Evolutionary conservation across 2,329 filamentous ascomycete species (phyloP), one percentile per base, ranked within the genome.

Genomic region (Arthrobotrys iridis): DNA sequence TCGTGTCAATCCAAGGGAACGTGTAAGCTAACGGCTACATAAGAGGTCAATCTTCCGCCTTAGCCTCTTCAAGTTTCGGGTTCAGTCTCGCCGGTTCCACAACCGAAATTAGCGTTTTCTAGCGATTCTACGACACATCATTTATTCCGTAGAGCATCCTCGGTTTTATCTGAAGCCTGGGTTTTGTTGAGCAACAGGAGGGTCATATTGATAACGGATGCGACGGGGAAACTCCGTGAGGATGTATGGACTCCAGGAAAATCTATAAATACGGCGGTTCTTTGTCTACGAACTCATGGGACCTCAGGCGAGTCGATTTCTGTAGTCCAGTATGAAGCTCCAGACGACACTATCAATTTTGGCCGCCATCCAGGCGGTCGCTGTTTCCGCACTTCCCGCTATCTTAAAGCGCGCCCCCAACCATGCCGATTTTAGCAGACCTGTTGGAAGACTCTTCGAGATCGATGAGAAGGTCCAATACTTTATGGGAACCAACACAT

Each of bases 401-500:
- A 20, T 73, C 43, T 58, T 40, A 13, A 46, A 74, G 43, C 62
- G 70, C 18, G 70, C 70, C 30, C 70, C 70, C 35, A 74, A 74
- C 45, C 70, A 74, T 67, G 70, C 60, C 5, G 52, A 11, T 26
- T 74, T 74, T 28, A 28, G 33, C 22, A 55, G 40, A n/a, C 50
- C 43, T 2, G 52, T 46, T 33, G 70, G 70, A 33, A 66, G 70
- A 55, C 52, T 74, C 22, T 74, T 74, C 28, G 62, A 74, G 26
- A 74, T 74, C 22, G 70, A 74, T 37, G 70, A 67, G 35, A 74
- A 74, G 46, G 62, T 62, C 35, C 70, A 74, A 48, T 77, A 77
- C 52, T 78, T 73, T 24, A 63, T 77, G 55, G 75, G 75, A 35
- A 77, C 74, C 0, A 77, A 77, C 57, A 71, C 74, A 8, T 74